phyloP scores from a whole-genome alignment of 108 stramenopile genomes.

The Nannochloropsis gaditana region DNA sequence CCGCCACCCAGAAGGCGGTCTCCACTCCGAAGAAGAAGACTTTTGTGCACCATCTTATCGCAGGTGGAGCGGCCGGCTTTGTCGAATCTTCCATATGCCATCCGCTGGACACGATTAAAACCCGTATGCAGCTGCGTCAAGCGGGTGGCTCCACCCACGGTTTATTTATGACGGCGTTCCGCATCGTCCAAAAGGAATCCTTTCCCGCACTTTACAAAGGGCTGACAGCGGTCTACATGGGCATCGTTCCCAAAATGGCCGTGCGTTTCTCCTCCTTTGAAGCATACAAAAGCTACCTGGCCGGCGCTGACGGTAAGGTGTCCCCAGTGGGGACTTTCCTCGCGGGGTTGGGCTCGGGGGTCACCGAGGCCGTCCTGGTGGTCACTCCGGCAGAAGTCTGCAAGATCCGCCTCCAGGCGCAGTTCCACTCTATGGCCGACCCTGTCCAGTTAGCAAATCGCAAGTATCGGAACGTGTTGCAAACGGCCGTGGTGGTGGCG shows the following conservation, averaged over 20 bases:
- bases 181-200: slow-evolving; percentile 82
- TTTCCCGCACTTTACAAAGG: slow-evolving; percentile 95
- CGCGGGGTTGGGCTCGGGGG: slow-evolving; percentile 77
- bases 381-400: slow-evolving; percentile 61
- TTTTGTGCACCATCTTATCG: slow-evolving; percentile 71
- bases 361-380: slow-evolving; percentile 77
- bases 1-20: neutral
- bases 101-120: slow-evolving; percentile 90
- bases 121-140: slow-evolving; percentile 76
- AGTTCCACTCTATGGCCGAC: slow-evolving; percentile 78
- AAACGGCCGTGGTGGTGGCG: slow-evolving; percentile 73
- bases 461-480: slow-evolving; percentile 86
- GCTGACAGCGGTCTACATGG: slow-evolving; percentile 83
- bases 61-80: slow-evolving; percentile 84
- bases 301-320: slow-evolving; percentile 33
- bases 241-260: slow-evolving; percentile 95
- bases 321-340: slow-evolving; percentile 60
- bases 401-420: slow-evolving; percentile 89
- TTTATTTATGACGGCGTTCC: slow-evolving; percentile 65
- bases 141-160: slow-evolving; percentile 11
- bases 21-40: slow-evolving; percentile 62
- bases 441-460: slow-evolving; percentile 59
- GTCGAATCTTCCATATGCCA: slow-evolving; percentile 84
- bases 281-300: slow-evolving; percentile 59
- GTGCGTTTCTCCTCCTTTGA: slow-evolving; percentile 94